Conservation (phyloP, 2,329 filamentous ascomycete genomes). For the Pseudogymnoascus verrucosus region DNA sequence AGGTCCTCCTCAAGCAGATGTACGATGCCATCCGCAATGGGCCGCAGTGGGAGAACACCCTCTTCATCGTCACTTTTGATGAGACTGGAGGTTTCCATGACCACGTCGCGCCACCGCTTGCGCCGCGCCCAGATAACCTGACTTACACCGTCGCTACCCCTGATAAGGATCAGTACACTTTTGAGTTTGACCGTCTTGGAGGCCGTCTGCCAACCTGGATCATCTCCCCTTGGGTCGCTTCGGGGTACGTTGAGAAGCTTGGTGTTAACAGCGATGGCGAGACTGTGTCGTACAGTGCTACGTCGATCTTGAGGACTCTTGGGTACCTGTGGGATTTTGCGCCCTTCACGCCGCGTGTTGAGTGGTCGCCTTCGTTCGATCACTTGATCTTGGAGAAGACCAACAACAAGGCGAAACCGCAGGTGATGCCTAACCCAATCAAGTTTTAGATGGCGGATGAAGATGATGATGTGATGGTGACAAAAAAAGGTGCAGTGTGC, state of each 20-base stretch:
- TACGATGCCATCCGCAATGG: constrained; percentile 30
- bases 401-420: neutral
- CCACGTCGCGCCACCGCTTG: constrained; percentile 29
- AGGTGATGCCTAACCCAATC: neutral
- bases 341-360: constrained; percentile 9
- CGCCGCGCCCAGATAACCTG: constrained; percentile 28
- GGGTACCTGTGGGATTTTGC: constrained; percentile 31
- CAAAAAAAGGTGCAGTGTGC: neutral
- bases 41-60: constrained; percentile 30
- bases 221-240: constrained; percentile 37
- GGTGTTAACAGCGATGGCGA: constrained; percentile 30
- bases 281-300: constrained; percentile 28
- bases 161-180: constrained; percentile 30
- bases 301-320: constrained; percentile 34
- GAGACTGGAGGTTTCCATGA: constrained; percentile 32
- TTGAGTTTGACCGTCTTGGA: constrained; percentile 35
- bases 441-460: neutral
- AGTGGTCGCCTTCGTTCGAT: constrained; percentile 9
- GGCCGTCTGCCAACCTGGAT: constrained; percentile 35
- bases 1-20: constrained; percentile 30
- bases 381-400: constrained; percentile 3
- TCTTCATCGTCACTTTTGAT: constrained; percentile 30
- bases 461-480: neutral
- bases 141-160: constrained; percentile 30
- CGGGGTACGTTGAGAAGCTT: constrained; percentile 33